phyloP scores from a whole-genome alignment of 345 rosid genomes.

The Melaleuca quinquenervia region DNA sequence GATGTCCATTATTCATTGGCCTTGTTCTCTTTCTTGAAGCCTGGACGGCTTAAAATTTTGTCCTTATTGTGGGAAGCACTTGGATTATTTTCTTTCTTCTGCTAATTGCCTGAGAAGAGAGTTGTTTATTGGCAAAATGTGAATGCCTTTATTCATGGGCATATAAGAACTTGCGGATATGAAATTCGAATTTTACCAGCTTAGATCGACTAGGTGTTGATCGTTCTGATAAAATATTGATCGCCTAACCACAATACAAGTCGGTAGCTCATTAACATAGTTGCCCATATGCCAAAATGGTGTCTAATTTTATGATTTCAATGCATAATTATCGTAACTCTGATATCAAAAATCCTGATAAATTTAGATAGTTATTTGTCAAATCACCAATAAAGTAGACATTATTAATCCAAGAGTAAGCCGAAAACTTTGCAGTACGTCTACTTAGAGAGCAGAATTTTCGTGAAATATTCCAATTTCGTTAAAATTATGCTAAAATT shows the following conservation, averaged over 20 bases:
- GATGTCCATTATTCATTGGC: background rate
- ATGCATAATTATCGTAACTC: background rate
- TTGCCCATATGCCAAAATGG: background rate
- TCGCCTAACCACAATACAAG: background rate
- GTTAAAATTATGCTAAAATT: background rate
- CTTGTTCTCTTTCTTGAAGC: background rate
- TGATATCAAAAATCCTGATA: background rate
- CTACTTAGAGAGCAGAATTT: background rate
- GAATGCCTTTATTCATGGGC: background rate
- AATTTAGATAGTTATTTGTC: background rate
- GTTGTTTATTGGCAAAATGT: background rate
- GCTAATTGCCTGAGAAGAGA: background rate
- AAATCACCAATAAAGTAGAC: background rate
- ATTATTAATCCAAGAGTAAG: background rate
- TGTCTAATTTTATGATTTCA: background rate
- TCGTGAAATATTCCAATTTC: background rate
- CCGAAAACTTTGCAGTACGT: background rate
- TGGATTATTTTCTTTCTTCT: background rate
- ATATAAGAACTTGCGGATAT: background rate
- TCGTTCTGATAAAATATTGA: background rate
- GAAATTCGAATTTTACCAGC: background rate
- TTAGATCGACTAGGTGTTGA: background rate
- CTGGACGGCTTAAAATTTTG: background rate
- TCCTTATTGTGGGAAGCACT: background rate
- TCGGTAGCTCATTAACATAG: background rate